phyloP scores from a whole-genome alignment of 129 eudicot species.

The Helichrysum umbraculigerum region DNA sequence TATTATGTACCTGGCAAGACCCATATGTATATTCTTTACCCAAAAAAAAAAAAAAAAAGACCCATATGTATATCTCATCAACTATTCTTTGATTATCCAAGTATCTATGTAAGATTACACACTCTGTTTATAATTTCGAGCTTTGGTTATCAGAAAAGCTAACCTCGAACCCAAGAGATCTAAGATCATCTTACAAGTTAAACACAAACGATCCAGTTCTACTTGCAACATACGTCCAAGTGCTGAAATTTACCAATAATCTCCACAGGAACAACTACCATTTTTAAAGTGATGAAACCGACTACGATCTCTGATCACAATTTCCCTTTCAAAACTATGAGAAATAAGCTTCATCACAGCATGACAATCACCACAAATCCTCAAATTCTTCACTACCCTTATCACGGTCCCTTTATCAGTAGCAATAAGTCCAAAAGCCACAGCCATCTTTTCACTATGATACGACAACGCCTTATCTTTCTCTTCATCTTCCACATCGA shows the following conservation, averaged over 20 bases:
- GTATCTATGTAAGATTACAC: background rate
- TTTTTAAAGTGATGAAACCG: constrained; percentile 71
- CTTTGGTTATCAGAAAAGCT: background rate
- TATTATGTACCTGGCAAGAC: too few relatives aligned
- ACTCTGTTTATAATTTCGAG: background rate
- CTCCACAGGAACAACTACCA: constrained; percentile 81
- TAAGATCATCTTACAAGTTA: background rate
- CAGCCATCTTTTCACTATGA: constrained; percentile 50
- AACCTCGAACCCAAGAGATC: background rate
- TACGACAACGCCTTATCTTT: constrained; percentile 36
- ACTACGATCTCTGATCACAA: constrained; percentile 72
- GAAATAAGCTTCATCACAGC: constrained; percentile 66
- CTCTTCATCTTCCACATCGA: constrained; percentile 45
- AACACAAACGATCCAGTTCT: background rate
- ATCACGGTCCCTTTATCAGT: constrained; percentile 43
- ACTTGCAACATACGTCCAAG: background rate
- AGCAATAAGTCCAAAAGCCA: constrained; percentile 40
- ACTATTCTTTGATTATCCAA: background rate
- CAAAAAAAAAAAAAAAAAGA: too few relatives aligned
- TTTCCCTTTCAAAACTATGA: constrained; percentile 54
- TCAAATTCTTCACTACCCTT: constrained; percentile 67
- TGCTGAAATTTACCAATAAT: constrained; percentile 54
- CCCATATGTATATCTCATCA: background rate
- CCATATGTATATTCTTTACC: background rate
- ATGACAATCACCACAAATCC: constrained; percentile 88